Evolutionary conservation across 2,329 filamentous ascomycete species (phyloP), one percentile per base, ranked within the genome.

Genomic region (Sarocladium kiliense): DNA sequence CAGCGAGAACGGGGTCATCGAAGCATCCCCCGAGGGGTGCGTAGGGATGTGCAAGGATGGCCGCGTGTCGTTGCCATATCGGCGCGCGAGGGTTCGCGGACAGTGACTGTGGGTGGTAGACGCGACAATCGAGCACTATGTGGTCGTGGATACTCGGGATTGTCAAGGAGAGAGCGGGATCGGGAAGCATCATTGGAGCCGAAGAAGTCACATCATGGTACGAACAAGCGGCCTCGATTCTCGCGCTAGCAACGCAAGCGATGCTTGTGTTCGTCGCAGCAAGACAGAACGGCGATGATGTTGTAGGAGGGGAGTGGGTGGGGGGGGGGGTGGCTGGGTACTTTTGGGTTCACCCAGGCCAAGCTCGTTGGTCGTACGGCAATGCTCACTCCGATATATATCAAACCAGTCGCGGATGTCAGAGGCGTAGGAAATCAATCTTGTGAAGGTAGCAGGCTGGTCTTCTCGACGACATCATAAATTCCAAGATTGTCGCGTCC

Each of bases 1-100:
- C 75, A n/a, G 82, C 77, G 1, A 97, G 87, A 0, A 96, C 78
- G 0, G 82, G 80, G 66, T 97, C 92, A 66, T 97, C 89, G 66
- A 85, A 94, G 68, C 77, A 85, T 4, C 93, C 94, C 3, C 94
- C 94, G 53, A 97, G 75, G 0, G 90, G 86, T 32, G 90, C 91
- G 66, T 97, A 97, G 0, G 94, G 93, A 69, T 97, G 94, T 12
- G 92, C 92, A 37, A 97, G 74, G 3, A 96, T 76, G 45, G 79
- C 81, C 16, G 76, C 77, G 59, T 83, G 72, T 50, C 71, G 73
- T 41, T 61, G 65, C 79, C 79, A 82, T 53, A 68, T 27, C 67
- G 65, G 47, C 12, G 70, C 63, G 39, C 56, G 59, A 6, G 63
- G 60, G 21, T 63, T 68, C 54, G 68, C 62, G 2, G 66, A 65